Evolutionary conservation across 2,329 filamentous ascomycete species (phyloP), one percentile per base, ranked within the genome.

Genomic region (Pseudogymnoascus sp.): DNA sequence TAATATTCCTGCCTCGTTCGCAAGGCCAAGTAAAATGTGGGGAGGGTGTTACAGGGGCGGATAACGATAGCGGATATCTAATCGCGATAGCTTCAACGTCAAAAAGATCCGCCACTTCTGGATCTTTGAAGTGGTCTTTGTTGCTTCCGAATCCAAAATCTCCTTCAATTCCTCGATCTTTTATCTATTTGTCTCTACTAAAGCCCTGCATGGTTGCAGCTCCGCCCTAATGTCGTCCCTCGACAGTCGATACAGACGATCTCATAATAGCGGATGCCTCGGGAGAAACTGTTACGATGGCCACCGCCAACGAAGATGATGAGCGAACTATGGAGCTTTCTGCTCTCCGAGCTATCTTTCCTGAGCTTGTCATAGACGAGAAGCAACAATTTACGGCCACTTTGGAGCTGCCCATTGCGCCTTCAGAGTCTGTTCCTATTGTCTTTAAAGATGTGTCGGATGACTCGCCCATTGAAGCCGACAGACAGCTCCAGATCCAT

Each of bases 331-430:
- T 80, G 56, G 86, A 89, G 77, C 77, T 89, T 62, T 81, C 79
- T 69, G 82, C 84, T 12, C 79, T 89, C 63, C 76, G 79, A 63
- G 84, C 85, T 66, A 89, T 89, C 69, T 89, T 82, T 67, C 86
- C 86, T n/a, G 87, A 89, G 73, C 81, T 89, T 12, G 77, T 77
- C 31, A 74, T 75, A 7, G 72, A 78, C 18, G 72, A 77, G 53
- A 70, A 76, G 5, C 68, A 78, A 34, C 77, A 76, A 6, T 81
- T 87, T 70, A 77, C 77, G 46, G 69, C 69, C 6, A 69, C 68
- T n/a, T 79, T 88, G 63, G 82, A 85, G 49, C 73, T 88, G 16
- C 82, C 84, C 3, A 81, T 88, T 42, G 79, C 80, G 66, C 81
- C 85, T 9, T 75, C 74, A 36, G 76, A 79, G 43, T 78, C 83